phyloP scores from a whole-genome alignment of 805 yeast species.

The Sugiyamaella qingdaonensis region DNA sequence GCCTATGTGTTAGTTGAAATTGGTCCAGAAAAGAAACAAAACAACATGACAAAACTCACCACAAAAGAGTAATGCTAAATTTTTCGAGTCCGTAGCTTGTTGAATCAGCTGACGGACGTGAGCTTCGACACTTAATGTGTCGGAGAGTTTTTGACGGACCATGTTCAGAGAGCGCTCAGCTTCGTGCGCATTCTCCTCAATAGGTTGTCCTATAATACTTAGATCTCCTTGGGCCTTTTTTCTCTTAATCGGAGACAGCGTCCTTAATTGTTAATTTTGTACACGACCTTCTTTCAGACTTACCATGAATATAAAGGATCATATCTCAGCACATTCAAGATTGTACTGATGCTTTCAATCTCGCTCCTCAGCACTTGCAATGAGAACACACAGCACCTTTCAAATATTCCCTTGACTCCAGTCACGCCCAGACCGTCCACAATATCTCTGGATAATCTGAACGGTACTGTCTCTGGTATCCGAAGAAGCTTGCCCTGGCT shows the following conservation, averaged over 20 bases:
- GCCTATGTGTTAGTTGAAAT: conserved; percentile 21
- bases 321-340: conserved; percentile 79
- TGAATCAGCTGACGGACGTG: conserved; percentile 73
- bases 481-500: conserved; percentile 64
- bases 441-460: conserved; percentile 82
- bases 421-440: conserved; percentile 90
- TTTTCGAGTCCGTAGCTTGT: conserved; percentile 64
- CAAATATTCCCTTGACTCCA: conserved; percentile 77
- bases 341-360: conserved; percentile 66
- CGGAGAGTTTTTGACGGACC: conserved; percentile 69
- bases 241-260: conserved; percentile 68
- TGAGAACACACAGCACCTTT: conserved; percentile 67
- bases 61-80: conserved; percentile 68
- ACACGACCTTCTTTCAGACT: neutral
- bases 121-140: conserved; percentile 76
- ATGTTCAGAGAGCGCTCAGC: conserved; percentile 74
- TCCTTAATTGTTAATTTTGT: conserved; percentile 28
- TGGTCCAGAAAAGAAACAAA: too few species aligned
- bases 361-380: conserved; percentile 62
- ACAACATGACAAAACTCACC: conserved; percentile 56
- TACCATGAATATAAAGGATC: conserved; percentile 92
- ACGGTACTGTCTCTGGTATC: conserved; percentile 92
- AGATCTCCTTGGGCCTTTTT: conserved; percentile 46
- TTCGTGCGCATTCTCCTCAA: conserved; percentile 51
- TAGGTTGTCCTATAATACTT: conserved; percentile 15